Evolutionary conservation across 495 filamentous ascomycete species (phyloP).

Genomic region (Podospora pseudocomata): DNA sequence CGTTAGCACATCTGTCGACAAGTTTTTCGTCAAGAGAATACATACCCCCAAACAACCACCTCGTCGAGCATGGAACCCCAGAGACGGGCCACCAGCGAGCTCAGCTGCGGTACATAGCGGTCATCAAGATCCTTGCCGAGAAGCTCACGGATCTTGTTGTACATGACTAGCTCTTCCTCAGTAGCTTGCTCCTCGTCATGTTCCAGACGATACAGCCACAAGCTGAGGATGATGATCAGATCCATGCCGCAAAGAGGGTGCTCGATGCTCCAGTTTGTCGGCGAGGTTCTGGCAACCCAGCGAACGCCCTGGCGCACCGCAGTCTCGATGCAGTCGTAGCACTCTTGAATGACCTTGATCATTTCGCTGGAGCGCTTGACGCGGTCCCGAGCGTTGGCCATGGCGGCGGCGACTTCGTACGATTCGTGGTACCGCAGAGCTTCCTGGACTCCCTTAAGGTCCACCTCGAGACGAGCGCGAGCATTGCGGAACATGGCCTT

Average conservation of each 20-base stretch:
- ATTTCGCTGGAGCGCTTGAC: constrained; percentile 95
- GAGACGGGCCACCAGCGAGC: constrained; percentile 86
- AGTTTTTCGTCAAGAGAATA: constrained; percentile 21
- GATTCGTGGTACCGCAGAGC: constrained; percentile 94
- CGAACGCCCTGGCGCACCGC: constrained; percentile 91
- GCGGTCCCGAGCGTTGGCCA: constrained; percentile 87
- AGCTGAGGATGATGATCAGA: constrained; percentile 95
- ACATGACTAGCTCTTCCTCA: constrained; percentile 89
- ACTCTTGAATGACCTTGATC: constrained; percentile 97
- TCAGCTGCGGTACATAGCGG: constrained; percentile 66
- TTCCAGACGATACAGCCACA: constrained; percentile 98
- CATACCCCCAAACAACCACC: constrained; percentile 94
- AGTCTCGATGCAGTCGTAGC: constrained; percentile 97
- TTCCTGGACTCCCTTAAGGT: constrained; percentile 92
- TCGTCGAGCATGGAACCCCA: constrained; percentile 99
- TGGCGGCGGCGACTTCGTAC: constrained; percentile 92
- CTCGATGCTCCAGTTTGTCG: constrained; percentile 98
- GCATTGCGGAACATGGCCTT: constrained; percentile 97
- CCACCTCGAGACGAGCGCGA: constrained; percentile 86
- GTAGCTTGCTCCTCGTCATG: constrained; percentile 93
- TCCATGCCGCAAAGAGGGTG: constrained; percentile 96
- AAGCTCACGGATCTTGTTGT: constrained; percentile 87
- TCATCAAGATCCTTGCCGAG: constrained; percentile 88
- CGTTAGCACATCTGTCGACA: constrained; percentile 43
- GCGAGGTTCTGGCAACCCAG: constrained; percentile 94